These are phyloP conservation scores for Lecanicillium sp. DNA, from an alignment of 2,329 filamentous ascomycete species.

Conservation along the genomic window DNA sequence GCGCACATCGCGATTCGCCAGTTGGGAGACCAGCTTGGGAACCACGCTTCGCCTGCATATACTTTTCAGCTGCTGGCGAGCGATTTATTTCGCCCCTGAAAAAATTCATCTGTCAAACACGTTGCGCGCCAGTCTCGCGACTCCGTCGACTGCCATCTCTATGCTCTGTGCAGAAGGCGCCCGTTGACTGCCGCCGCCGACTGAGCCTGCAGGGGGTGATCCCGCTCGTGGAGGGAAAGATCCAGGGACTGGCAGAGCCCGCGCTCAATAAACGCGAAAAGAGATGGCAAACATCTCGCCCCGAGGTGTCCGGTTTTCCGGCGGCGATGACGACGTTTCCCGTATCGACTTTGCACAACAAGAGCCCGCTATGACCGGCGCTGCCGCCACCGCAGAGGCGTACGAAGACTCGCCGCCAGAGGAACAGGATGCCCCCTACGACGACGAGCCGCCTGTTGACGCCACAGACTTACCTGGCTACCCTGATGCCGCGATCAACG, in stretches of 20 bases:
- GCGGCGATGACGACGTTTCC: conserved; percentile 39
- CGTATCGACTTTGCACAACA: conserved; percentile 35
- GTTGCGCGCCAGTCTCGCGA: not conserved
- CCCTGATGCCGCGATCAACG: conserved; percentile 29
- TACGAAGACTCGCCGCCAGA: conserved; percentile 20
- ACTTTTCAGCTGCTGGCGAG: not conserved
- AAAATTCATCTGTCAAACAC: not conserved
- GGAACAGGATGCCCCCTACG: conserved; percentile 35
- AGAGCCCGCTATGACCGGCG: conserved; percentile 24
- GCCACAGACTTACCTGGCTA: conserved; percentile 40
- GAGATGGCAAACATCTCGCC: conserved; percentile 46
- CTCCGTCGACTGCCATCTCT: not conserved
- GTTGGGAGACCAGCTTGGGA: not conserved
- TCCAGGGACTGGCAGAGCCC: not conserved
- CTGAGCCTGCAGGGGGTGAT: not conserved
- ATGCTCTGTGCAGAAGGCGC: conserved; percentile 1
- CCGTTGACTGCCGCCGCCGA: conserved; percentile 5
- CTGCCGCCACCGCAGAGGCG: conserved; percentile 11
- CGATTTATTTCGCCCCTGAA: not conserved
- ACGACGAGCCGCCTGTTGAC: conserved; percentile 44
- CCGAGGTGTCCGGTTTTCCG: conserved; percentile 51
- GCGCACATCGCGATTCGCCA: conserved; percentile 6
- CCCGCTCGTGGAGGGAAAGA: not conserved
- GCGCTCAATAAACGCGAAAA: not conserved
- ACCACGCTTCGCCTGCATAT: not conserved